These are phyloP conservation scores for Schrenkiella parvula DNA, from an alignment of 345 rosid genomes.

Conservation along the genomic window DNA sequence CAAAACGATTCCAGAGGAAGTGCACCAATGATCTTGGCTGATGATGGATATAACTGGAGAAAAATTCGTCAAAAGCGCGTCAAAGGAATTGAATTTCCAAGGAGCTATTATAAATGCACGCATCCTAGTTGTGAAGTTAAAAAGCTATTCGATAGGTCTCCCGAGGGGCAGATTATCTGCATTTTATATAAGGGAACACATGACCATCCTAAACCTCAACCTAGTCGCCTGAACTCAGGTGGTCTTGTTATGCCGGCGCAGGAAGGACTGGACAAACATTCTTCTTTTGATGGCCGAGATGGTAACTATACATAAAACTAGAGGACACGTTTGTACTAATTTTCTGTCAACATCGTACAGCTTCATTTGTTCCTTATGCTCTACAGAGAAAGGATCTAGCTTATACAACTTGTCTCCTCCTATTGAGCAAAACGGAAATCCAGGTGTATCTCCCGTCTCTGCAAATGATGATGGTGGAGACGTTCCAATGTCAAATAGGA, in stretches of 20 bases:
- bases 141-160: constrained; percentile 84
- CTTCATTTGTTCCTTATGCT: constrained; percentile 4
- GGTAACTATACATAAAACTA: constrained; percentile 41
- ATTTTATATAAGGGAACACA: constrained; percentile 92
- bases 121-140: constrained; percentile 96
- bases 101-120: constrained; percentile 97
- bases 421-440: constrained; percentile 45
- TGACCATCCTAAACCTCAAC: constrained; percentile 93
- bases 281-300: constrained; percentile 46
- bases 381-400: constrained; percentile 49
- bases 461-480: constrained; percentile 55
- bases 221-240: constrained; percentile 61
- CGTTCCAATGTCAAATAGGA: constrained; percentile 26
- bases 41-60: constrained; percentile 97
- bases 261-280: constrained; percentile 59
- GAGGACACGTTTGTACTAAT: not conserved
- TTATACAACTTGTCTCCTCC: constrained; percentile 43
- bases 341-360: not conserved
- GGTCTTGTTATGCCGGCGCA: constrained; percentile 54
- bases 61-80: constrained; percentile 98
- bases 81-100: constrained; percentile 94
- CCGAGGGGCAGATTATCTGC: constrained; percentile 83
- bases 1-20: constrained; percentile 58
- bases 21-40: constrained; percentile 43
- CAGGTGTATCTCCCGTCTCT: constrained; percentile 54